Conservation (phyloP, 2,329 filamentous ascomycete genomes). For the Leptoxyphium fumago region DNA sequence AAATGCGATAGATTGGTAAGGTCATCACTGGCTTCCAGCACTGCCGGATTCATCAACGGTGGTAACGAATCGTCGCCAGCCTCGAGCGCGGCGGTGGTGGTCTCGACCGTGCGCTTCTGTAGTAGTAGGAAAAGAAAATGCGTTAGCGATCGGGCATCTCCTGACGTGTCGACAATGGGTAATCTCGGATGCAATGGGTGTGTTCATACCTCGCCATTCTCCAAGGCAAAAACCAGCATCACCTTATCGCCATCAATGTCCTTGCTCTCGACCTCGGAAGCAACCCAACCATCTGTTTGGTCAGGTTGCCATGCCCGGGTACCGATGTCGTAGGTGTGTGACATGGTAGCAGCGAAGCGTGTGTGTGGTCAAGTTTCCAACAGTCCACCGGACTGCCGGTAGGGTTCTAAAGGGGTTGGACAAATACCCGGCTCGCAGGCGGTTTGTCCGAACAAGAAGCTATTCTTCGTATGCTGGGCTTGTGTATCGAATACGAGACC, state of each 20-base stretch:
- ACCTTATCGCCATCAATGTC: constrained; percentile 72
- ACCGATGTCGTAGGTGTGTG: constrained; percentile 88
- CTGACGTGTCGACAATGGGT: not conserved
- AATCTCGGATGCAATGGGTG: not conserved
- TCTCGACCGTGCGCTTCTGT: constrained; percentile 66
- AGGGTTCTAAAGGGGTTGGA: too few species aligned
- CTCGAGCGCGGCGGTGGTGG: constrained; percentile 55
- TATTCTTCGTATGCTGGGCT: too few species aligned
- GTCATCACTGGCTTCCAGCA: constrained; percentile 97
- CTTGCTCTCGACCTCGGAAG: constrained; percentile 86
- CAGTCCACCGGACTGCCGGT: too few species aligned
- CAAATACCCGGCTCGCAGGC: too few species aligned
- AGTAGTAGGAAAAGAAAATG: not conserved
- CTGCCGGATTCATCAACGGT: constrained; percentile 92
- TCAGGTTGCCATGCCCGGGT: constrained; percentile 98
- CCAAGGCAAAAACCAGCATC: constrained; percentile 72
- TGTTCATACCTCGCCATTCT: constrained; percentile 70
- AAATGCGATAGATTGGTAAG: constrained; percentile 93
- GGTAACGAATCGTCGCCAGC: constrained; percentile 61
- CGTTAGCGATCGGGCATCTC: not conserved
- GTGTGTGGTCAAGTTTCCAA: too few species aligned
- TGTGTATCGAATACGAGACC: too few species aligned
- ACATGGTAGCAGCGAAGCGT: constrained; percentile 42
- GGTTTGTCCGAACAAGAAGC: too few species aligned
- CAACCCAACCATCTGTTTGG: constrained; percentile 88